phyloP scores from a whole-genome alignment of 2,329 filamentous ascomycete genomes.

The Phoma sp. region DNA sequence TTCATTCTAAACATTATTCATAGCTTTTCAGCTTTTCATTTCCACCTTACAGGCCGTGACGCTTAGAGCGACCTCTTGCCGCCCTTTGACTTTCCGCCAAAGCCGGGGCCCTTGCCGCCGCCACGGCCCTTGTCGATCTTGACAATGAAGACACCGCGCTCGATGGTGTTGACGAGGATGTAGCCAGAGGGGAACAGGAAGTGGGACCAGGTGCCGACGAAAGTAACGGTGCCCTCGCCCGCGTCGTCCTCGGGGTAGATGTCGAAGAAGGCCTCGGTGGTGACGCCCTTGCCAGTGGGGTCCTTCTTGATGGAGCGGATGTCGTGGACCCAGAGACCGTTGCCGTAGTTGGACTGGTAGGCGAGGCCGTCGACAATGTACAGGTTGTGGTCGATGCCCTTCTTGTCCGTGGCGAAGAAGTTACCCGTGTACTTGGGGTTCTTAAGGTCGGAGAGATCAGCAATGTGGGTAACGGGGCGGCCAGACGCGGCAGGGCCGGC shows the following conservation, averaged over 20 bases:
- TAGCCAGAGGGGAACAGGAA: conserved; percentile 44
- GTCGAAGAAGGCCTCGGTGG: conserved; percentile 52
- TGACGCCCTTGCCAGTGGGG: conserved; percentile 47
- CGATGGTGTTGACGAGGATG: conserved; percentile 48
- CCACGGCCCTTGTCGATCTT: conserved; percentile 38
- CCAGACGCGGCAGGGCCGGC: conserved; percentile 40
- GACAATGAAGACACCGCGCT: conserved; percentile 47
- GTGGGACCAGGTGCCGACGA: conserved; percentile 53
- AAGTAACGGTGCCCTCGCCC: conserved; percentile 44
- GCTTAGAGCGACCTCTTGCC: conserved; percentile 2
- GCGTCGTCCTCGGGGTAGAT: conserved; percentile 52
- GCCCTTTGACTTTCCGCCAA: conserved; percentile 28
- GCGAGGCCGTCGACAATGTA: conserved; percentile 51
- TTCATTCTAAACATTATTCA: conserved; percentile 1
- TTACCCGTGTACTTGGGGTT: conserved; percentile 49
- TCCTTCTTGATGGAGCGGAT: conserved; percentile 48
- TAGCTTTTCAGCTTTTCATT: conserved; percentile 3
- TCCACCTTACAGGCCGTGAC: neutral
- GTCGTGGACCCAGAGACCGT: conserved; percentile 50
- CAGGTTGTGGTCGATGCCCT: conserved; percentile 54
- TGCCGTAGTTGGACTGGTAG: conserved; percentile 53
- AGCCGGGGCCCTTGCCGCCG: conserved; percentile 26
- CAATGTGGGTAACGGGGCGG: conserved; percentile 44
- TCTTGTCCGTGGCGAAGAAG: conserved; percentile 48
- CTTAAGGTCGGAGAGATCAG: conserved; percentile 42